Evolutionary conservation across 768 basidiomycete species (phyloP).

Genomic region (Tulasnella sp.): DNA sequence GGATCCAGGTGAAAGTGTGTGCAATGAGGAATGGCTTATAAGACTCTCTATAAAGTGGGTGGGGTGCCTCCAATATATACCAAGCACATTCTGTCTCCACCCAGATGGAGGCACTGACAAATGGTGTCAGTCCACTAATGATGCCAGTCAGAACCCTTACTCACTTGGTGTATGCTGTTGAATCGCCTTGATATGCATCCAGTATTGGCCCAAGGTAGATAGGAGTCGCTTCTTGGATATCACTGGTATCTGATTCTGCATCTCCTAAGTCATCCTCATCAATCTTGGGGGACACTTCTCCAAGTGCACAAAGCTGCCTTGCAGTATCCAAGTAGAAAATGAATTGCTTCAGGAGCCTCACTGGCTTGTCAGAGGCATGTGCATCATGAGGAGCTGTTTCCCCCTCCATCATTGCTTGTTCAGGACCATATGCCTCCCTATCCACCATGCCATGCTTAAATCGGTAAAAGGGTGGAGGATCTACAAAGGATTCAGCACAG

Average conservation of each 20-base stretch:
- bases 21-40: conserved; percentile 58
- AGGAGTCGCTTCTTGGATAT: neutral
- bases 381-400: neutral
- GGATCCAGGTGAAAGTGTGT: conserved; percentile 56
- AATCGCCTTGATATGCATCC: neutral
- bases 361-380: neutral
- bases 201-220: neutral
- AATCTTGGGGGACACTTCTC: neutral
- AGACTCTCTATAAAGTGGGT: conserved; percentile 48
- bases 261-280: neutral
- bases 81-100: conserved; percentile 67
- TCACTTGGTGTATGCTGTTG: neutral
- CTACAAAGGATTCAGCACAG: neutral
- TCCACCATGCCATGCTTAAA: neutral
- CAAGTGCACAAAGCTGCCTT: neutral
- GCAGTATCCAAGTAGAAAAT: neutral
- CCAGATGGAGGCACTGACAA: conserved; percentile 41
- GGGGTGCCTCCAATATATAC: conserved; percentile 61
- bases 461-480: neutral
- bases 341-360: neutral
- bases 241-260: neutral
- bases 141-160: neutral
- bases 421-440: neutral
- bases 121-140: neutral
- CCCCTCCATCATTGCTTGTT: neutral